Base-by-base conservation (phyloP, 192 early-diverging fungal genomes). In the Backusella australiensis region DNA sequence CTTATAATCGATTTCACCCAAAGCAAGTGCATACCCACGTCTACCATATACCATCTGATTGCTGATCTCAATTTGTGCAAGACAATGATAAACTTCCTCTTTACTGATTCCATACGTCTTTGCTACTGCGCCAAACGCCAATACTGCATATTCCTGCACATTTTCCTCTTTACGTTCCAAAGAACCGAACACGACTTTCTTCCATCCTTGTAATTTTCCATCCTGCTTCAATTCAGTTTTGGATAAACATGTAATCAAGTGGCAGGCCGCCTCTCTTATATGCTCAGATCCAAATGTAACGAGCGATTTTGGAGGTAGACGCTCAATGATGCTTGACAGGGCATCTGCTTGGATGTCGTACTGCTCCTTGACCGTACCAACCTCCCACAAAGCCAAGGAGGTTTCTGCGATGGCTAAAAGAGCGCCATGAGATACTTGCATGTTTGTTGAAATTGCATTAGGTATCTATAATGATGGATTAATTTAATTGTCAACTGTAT, bases 141-240 rank as follows among this genome's bases (percentile, higher is more conserved):
- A 34, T 1, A 86, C 78, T 34, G 87, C 89, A 66, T 83, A 68
- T 41, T 80, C 78, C 72, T 93, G 91, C 15, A 93, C 87, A 71
- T 76, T 75, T 66, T 92, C 91, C 74, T 94, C 93, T 35, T 86
- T 85, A 19, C 92, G 87, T 41, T 86, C 85, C n/a, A 95, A 77
- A 23, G 88, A 87, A 9, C 70, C 81, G 32, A 83, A 66, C 0
- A 93, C 77, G 2, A 93, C 46, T 0, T 52, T 14, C 75, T 89
- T 89, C 88, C 90, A 93, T 3, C 71, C 80, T 9, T 67, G 59
- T 19, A 89, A 34, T 0, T 78, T 75, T 1, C 76, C 21, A 3
- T 65, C 19, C 1, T 34, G 19, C 21, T 75, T 68, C 83, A 90
- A 88, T 5, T 70, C 23, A 1, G 85, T 81, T 56, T 79, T 73